Base-by-base conservation (phyloP, 169 alveolate genomes). In the Eimeria falciformis region DNA sequence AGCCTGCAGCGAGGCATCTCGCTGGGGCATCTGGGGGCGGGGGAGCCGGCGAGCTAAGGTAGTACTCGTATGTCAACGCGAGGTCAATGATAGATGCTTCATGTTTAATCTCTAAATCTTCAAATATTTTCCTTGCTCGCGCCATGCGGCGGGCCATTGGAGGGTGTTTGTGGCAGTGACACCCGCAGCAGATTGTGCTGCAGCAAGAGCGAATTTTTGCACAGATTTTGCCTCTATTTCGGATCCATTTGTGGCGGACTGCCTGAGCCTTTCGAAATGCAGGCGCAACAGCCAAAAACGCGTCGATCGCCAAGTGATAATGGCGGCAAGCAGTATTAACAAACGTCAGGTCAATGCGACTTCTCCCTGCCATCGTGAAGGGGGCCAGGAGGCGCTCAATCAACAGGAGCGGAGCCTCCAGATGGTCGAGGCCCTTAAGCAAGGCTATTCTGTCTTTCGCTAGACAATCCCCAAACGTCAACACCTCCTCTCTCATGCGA, bases 81-180 rank as follows among this genome's bases (percentile, higher is more conserved):
- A 81, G 73, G 27, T 81, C 89, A 55, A 81, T 81, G 43, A 81
- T 65, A 14, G 58, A 81, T 23, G 89, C 89, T 23, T 81, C 89
- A 33, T 81, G 89, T 12, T 46, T 81, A 18, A 81, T 81, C 56
- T 81, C 89, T 29, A 81, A 75, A 27, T 81, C 89, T 66, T 81
- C 89, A 33, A 81, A 81, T 50, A 81, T 81, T 65, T 81, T 81
- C 23, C 89, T 53, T 33, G 89, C 89, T 33, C 89, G 50, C 12
- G 89, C 43, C 89, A 81, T 81, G 47, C 89, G 89, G 33, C 89
- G 71, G 77, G 89, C 89, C 89, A 81, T 81, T 81, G 89, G 89
- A 29, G 89, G 89, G 29, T 81, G 89, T 66, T 81, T 81, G 37
- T 81, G 89, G 77, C 89, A 81, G 23, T 81, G 89, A 27, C 89